These are phyloP conservation scores for Penicillium occitanis DNA, from an alignment of 2,329 filamentous ascomycete species.

Conservation along the genomic window DNA sequence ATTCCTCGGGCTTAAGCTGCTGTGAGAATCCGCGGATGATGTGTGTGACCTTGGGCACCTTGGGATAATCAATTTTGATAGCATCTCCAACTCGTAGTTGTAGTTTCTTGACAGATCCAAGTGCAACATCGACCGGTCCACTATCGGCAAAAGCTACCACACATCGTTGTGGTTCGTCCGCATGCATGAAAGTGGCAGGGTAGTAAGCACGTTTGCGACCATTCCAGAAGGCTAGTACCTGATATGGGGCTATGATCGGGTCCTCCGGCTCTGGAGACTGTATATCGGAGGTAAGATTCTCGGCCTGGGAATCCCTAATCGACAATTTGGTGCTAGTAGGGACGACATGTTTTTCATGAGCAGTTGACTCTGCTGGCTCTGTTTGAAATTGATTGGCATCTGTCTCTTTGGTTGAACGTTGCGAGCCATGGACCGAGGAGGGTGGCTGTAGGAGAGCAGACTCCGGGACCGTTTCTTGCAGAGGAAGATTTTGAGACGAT, in stretches of 20 bases:
- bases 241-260: slow-evolving; percentile 46
- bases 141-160: slow-evolving; percentile 49
- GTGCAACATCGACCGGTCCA: slow-evolving; percentile 40
- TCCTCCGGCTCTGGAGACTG: slow-evolving; percentile 23
- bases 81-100: slow-evolving; percentile 47
- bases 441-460: slow-evolving; percentile 1
- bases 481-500: not conserved
- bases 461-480: not conserved
- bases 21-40: slow-evolving; percentile 45
- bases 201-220: slow-evolving; percentile 57
- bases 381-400: slow-evolving; percentile 17
- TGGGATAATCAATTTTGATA: slow-evolving; percentile 48
- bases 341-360: not conserved
- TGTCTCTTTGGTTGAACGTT: slow-evolving; percentile 11
- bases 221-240: slow-evolving; percentile 61
- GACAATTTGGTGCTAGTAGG: slow-evolving; percentile 1
- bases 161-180: slow-evolving; percentile 43
- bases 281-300: slow-evolving; percentile 14
- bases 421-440: slow-evolving; percentile 22
- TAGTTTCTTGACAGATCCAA: slow-evolving; percentile 43
- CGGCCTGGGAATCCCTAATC: not conserved
- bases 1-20: slow-evolving; percentile 33
- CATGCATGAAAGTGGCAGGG: slow-evolving; percentile 56
- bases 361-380: slow-evolving; percentile 8
- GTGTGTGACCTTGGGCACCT: slow-evolving; percentile 45